phyloP scores from a whole-genome alignment of 2,329 filamentous ascomycete genomes.

The Pyrenochaeta sp. region DNA sequence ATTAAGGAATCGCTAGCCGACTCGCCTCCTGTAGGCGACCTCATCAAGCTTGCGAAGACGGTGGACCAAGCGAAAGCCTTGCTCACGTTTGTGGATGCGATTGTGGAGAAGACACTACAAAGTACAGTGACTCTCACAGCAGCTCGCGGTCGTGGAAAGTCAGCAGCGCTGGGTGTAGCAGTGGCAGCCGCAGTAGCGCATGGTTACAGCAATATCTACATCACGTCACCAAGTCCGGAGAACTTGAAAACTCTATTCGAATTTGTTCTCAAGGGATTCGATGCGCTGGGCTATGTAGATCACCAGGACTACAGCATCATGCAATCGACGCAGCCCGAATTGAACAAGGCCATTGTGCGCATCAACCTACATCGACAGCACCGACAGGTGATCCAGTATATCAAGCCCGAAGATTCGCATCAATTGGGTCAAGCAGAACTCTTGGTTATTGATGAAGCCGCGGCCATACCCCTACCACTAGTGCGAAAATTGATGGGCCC shows the following conservation, averaged over 20 bases:
- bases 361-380: slow-evolving; percentile 96
- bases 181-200: slow-evolving; percentile 94
- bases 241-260: slow-evolving; percentile 99
- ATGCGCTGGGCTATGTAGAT: slow-evolving; percentile 90
- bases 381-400: slow-evolving; percentile 98
- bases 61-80: slow-evolving; percentile 96
- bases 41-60: slow-evolving; percentile 86
- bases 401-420: slow-evolving; percentile 94
- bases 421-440: slow-evolving; percentile 94
- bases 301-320: slow-evolving; percentile 98
- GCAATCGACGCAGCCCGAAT: slow-evolving; percentile 96
- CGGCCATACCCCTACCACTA: slow-evolving; percentile 91
- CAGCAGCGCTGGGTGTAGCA: slow-evolving; percentile 91
- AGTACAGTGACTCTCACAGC: slow-evolving; percentile 95
- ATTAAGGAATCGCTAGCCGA: slow-evolving; percentile 90
- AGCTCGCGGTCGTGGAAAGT: slow-evolving; percentile 94
- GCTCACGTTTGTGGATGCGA: slow-evolving; percentile 95
- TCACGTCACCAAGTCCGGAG: slow-evolving; percentile 95
- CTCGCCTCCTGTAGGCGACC: slow-evolving; percentile 82
- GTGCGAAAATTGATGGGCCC: slow-evolving; percentile 95
- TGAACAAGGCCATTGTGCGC: slow-evolving; percentile 97
- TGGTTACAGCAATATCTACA: slow-evolving; percentile 99
- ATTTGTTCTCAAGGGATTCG: slow-evolving; percentile 98
- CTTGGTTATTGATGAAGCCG: slow-evolving; percentile 95
- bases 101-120: slow-evolving; percentile 92